Conservation (phyloP, 1,284 basidiomycete species). For the Sanguinoderma infundibulare region DNA sequence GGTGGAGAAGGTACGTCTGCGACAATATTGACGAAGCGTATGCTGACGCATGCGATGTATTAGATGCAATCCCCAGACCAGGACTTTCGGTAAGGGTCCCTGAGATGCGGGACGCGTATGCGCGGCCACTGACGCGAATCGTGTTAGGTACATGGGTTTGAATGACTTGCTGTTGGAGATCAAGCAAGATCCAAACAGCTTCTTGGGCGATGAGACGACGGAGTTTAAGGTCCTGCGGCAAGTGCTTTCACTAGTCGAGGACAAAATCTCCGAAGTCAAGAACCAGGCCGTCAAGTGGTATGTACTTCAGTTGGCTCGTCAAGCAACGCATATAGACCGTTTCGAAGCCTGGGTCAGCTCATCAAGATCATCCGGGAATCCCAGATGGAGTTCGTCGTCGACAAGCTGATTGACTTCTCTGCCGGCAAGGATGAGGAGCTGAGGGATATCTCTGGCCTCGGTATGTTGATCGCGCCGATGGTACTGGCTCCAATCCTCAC, state of each 20-base stretch:
- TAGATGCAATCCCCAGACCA: conserved; percentile 87
- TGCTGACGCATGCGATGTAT: conserved; percentile 26
- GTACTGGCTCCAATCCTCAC: conserved; percentile 1
- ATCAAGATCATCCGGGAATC: conserved; percentile 85
- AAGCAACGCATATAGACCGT: background rate
- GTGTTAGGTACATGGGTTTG: conserved; percentile 87
- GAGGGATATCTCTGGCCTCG: conserved; percentile 92
- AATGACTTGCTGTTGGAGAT: conserved; percentile 91
- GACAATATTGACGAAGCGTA: background rate
- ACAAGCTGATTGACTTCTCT: conserved; percentile 85
- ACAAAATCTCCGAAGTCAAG: conserved; percentile 97
- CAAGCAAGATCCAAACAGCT: conserved; percentile 69
- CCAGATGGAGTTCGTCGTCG: conserved; percentile 86
- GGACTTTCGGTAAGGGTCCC: conserved; percentile 68
- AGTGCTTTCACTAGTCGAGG: conserved; percentile 86
- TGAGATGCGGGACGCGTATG: conserved; percentile 15
- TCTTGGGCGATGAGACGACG: conserved; percentile 78
- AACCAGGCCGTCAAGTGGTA: conserved; percentile 96
- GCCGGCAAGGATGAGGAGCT: conserved; percentile 88
- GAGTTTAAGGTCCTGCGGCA: conserved; percentile 84
- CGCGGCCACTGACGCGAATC: conserved; percentile 21
- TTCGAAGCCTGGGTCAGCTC: conserved; percentile 76
- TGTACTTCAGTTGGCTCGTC: conserved; percentile 26
- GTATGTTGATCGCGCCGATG: conserved; percentile 48
- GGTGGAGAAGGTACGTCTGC: conserved; percentile 68